Evolutionary conservation across 2,329 filamentous ascomycete species (phyloP), one percentile per base, ranked within the genome.

Genomic region (Ilyonectria destructans): DNA sequence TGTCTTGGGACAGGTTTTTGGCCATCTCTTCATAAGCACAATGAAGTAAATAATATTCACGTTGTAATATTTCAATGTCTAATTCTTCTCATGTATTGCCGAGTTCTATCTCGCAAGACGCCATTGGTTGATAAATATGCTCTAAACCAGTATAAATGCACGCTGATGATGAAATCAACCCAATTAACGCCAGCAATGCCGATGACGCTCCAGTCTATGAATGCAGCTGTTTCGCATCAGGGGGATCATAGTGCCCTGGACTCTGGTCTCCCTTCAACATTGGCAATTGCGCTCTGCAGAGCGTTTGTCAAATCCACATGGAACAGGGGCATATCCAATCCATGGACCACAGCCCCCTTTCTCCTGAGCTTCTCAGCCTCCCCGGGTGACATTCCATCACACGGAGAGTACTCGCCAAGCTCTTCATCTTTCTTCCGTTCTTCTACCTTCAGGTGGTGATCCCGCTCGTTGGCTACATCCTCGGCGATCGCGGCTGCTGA

Each of bases 271-370:
- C 85, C 86, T 80, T 94, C 89, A 0, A 93, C 88, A 73, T 97
- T 97, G 33, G 91, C 90, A 75, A 98, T 89, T 3, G 95, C 96
- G 74, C 92, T 94, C 81, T 98, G 93, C 74, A 98, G 82, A 7
- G 96, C 96, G 76, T 91, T 95, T 4, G 94, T 96, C 58, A 98
- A 83, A 80, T 98, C 96, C 60, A 97, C 89, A 79, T 99, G 96
- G 88, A 99, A 98, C 73, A 98, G 88, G 5, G 96, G 96, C 74
- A 93, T 85, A 80, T 97, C 96, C 70, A 97, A 84, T n/a, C 96
- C 93, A 72, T 95, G 92, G 17, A 98, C 91, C 5, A 93, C 87
- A 2, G 92, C 91, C 31, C 79, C 87, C 73, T 85, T 87, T 76
- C 86, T 86, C 62, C 80, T 83, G 37, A 77, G 69, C 60, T 77